phyloP scores from a whole-genome alignment of 2,329 filamentous ascomycete genomes.

The Talaromyces albobiverticillius region DNA sequence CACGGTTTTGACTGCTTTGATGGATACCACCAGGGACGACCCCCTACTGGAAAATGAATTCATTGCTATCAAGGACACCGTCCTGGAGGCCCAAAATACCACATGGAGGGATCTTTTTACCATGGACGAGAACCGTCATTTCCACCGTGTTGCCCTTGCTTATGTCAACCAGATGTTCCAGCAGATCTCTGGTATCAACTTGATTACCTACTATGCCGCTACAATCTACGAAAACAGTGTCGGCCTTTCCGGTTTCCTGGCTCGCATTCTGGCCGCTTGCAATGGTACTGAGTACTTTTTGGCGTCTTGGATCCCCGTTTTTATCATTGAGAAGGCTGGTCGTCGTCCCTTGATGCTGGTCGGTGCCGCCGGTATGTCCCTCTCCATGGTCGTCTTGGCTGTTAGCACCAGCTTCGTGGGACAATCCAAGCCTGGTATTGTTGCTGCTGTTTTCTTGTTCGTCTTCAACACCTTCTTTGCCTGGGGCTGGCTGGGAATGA shows the following conservation, averaged over 20 bases:
- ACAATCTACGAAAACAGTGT: constrained; percentile 43
- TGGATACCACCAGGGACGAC: constrained; percentile 47
- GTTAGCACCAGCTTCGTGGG: constrained; percentile 36
- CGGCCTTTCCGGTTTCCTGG: constrained; percentile 37
- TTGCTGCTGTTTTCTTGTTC: constrained; percentile 56
- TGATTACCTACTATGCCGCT: constrained; percentile 47
- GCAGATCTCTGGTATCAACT: constrained; percentile 45
- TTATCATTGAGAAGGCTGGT: constrained; percentile 50
- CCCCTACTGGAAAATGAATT: constrained; percentile 47
- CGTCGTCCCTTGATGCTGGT: constrained; percentile 70
- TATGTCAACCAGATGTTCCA: constrained; percentile 59
- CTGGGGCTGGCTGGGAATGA: constrained; percentile 59
- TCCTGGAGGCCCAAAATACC: constrained; percentile 50
- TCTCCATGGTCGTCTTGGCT: constrained; percentile 62
- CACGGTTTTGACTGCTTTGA: constrained; percentile 46
- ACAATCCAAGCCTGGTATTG: constrained; percentile 39
- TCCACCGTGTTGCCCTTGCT: constrained; percentile 55
- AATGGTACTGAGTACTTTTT: constrained; percentile 56
- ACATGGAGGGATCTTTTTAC: constrained; percentile 59
- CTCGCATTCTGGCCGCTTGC: constrained; percentile 51
- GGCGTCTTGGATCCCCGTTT: constrained; percentile 50
- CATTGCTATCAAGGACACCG: constrained; percentile 52
- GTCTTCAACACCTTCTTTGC: constrained; percentile 63
- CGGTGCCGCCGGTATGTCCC: constrained; percentile 61
- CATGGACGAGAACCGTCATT: constrained; percentile 55